Conservation (phyloP, 139 green algal species). For the Picochlorum costavermella region DNA sequence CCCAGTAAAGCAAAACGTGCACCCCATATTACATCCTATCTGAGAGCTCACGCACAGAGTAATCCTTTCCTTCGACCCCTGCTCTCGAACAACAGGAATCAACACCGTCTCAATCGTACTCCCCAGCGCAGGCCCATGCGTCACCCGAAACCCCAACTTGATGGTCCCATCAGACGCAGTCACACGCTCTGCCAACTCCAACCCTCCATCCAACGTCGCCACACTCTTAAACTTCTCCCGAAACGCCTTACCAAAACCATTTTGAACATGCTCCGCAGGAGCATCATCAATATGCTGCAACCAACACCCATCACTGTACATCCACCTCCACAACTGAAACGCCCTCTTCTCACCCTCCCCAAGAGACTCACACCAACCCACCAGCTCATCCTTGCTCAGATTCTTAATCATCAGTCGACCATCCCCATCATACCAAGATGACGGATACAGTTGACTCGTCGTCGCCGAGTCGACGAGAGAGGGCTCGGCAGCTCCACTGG, state of each 20-base stretch:
- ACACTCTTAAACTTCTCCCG: constrained; percentile 22
- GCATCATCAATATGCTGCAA: constrained; percentile 41
- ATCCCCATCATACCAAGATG: constrained; percentile 20
- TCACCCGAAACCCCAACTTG: constrained; percentile 69
- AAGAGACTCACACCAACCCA: constrained; percentile 49
- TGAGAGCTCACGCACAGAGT: constrained; percentile 70
- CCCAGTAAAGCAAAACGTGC: constrained; percentile 77
- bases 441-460: background rate
- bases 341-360: constrained; percentile 50
- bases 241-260: constrained; percentile 52
- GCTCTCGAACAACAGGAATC: constrained; percentile 56
- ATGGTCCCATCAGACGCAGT: constrained; percentile 54
- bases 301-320: constrained; percentile 63
- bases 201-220: constrained; percentile 47
- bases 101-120: constrained; percentile 67
- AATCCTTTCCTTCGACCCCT: constrained; percentile 34
- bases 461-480: too few species aligned
- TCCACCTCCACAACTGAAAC: constrained; percentile 72
- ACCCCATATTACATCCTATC: constrained; percentile 74
- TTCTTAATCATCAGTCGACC: constrained; percentile 51
- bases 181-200: constrained; percentile 48
- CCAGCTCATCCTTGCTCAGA: constrained; percentile 53
- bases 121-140: constrained; percentile 20
- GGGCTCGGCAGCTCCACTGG: background rate
- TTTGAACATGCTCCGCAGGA: constrained; percentile 10